phyloP scores from a whole-genome alignment of 139 green algal genomes.

The Ulvella scutata region DNA sequence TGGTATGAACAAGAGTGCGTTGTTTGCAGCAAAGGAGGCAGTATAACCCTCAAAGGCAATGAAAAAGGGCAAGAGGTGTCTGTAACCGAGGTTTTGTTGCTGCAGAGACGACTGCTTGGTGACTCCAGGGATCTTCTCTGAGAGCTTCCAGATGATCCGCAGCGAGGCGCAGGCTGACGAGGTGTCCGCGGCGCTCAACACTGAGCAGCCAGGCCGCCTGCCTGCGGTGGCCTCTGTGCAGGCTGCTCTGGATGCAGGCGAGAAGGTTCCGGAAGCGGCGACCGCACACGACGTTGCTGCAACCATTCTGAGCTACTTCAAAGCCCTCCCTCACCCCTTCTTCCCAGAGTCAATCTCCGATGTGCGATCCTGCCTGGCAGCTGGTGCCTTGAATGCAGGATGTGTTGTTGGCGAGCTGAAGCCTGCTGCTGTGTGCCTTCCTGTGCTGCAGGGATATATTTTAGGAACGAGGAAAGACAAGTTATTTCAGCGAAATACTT shows the following conservation, averaged over 20 bases:
- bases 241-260: neutral
- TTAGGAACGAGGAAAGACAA: too few relatives aligned
- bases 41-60: too few relatives aligned
- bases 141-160: neutral
- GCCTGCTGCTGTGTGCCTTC: too few relatives aligned
- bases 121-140: neutral
- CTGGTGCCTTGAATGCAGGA: too few relatives aligned
- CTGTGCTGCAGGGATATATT: too few relatives aligned
- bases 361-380: neutral
- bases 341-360: neutral
- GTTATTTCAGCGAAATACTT: too few relatives aligned
- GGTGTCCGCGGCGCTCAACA: neutral
- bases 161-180: neutral
- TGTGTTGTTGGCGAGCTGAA: too few relatives aligned
- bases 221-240: neutral
- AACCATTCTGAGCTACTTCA: neutral
- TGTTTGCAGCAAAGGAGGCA: too few relatives aligned
- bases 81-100: too few relatives aligned
- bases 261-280: neutral
- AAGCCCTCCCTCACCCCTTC: neutral
- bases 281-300: neutral
- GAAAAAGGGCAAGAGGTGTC: too few relatives aligned
- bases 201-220: neutral
- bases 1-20: too few relatives aligned
- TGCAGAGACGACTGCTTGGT: neutral